A percentile compares a stretch with the other conserved stretches of the same genome.
These are phyloP conservation scores for Pugionium dolabratum DNA, from an alignment of 345 rosid species.

Conservation along the genomic window DNA sequence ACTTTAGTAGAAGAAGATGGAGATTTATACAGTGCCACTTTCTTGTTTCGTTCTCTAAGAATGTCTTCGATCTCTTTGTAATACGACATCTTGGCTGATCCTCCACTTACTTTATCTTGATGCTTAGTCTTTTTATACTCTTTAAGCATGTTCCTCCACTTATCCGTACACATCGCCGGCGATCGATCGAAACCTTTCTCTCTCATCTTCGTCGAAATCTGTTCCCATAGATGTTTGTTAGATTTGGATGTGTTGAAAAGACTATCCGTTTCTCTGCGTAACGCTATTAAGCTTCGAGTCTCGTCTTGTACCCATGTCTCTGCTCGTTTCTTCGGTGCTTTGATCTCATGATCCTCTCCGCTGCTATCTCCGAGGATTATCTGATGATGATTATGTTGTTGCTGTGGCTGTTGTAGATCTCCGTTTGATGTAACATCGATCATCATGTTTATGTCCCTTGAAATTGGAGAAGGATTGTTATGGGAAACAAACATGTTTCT, in stretches of 20 bases:
- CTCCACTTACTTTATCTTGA: constrained; percentile 65
- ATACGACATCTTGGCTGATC: constrained; percentile 68
- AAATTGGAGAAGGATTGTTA: constrained; percentile 40
- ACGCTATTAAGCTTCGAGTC: constrained; percentile 66
- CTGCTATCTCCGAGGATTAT: constrained; percentile 80
- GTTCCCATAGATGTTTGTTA: constrained; percentile 93
- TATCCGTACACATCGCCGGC: constrained; percentile 95
- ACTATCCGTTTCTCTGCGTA: constrained; percentile 78
- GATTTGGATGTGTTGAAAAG: constrained; percentile 93
- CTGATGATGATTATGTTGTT: constrained; percentile 46
- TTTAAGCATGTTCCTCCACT: constrained; percentile 96
- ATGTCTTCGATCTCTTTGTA: constrained; percentile 94
- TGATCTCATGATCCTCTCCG: constrained; percentile 73
- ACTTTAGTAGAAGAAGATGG: constrained; percentile 57
- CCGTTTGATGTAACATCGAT: constrained; percentile 70
- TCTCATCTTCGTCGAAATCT: constrained; percentile 84
- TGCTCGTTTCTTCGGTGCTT: constrained; percentile 88
- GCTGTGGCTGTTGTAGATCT: constrained; percentile 37
- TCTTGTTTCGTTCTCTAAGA: constrained; percentile 69
- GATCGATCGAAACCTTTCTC: constrained; percentile 95
- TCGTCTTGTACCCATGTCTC: constrained; percentile 99
- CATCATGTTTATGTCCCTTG: constrained; percentile 61
- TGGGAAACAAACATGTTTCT: constrained; percentile 71
- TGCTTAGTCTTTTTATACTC: constrained; percentile 88
- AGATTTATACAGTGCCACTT: constrained; percentile 48